Conservation (phyloP, 495 filamentous ascomycete species). For the Lepraria neglecta region DNA sequence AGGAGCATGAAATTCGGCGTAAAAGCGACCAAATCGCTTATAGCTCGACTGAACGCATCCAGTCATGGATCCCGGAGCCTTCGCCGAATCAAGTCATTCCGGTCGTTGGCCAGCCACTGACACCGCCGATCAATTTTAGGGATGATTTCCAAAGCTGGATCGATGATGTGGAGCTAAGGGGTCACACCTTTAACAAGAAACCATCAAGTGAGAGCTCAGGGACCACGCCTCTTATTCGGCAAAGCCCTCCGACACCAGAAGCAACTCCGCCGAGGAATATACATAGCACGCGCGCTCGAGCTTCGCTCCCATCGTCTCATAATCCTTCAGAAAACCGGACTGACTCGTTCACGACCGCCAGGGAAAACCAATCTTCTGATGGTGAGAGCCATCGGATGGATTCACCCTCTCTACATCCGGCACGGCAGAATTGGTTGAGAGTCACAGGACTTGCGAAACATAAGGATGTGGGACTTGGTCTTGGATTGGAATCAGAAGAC, state of each 20-base stretch:
- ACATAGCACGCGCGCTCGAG: conserved; percentile 41
- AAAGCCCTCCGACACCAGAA: conserved; percentile 68
- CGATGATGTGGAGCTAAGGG: conserved; percentile 18
- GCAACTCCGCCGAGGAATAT: conserved; percentile 58
- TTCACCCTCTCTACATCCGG: conserved; percentile 37
- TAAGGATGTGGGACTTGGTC: conserved; percentile 43
- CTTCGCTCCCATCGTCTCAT: conserved; percentile 35
- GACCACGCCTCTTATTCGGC: conserved; percentile 54
- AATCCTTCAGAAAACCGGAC: conserved; percentile 49
- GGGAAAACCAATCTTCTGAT: conserved; percentile 57
- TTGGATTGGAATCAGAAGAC: conserved; percentile 43
- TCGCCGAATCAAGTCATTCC: conserved; percentile 17
- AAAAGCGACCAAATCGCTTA: conserved; percentile 21
- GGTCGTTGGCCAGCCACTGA: conserved; percentile 21
- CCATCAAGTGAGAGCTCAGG: conserved; percentile 25
- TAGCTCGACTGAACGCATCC: conserved; percentile 22
- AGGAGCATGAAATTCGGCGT: conserved; percentile 10
- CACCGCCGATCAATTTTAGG: conserved; percentile 23
- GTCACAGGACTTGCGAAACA: conserved; percentile 22
- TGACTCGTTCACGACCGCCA: conserved; percentile 69
- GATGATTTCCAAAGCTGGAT: conserved; percentile 27
- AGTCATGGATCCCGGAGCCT: conserved; percentile 26
- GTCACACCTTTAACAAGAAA: conserved; percentile 14
- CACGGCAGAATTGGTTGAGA: conserved; percentile 32
- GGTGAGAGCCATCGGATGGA: conserved; percentile 51